Evolutionary conservation across 495 filamentous ascomycete genomes (phyloP).

Genomic region (Aspergillus haitiensis): DNA sequence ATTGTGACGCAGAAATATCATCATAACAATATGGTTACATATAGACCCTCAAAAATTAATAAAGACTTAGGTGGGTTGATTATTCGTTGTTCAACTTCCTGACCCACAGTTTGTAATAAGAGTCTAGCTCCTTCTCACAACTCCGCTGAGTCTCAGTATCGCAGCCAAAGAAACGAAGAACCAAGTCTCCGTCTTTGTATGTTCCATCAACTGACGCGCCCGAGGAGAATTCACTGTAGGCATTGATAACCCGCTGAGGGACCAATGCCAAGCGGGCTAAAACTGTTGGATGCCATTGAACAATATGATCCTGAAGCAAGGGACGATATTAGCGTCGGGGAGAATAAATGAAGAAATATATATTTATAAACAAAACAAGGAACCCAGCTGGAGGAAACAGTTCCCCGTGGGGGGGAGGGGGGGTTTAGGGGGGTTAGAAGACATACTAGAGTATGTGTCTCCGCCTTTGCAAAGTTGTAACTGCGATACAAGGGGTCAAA

Average conservation of each 20-base stretch:
- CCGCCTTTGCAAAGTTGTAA: slow-evolving; percentile 95
- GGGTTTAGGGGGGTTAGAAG: not conserved
- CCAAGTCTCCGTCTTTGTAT: slow-evolving; percentile 78
- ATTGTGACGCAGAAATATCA: not conserved
- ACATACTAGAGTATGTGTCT: slow-evolving; percentile 85
- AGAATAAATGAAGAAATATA: not conserved
- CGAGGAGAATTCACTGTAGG: slow-evolving; percentile 60
- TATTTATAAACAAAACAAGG: not conserved
- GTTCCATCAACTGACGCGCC: slow-evolving; percentile 46
- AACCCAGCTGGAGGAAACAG: not conserved
- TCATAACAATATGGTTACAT: not conserved
- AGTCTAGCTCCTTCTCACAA: slow-evolving; percentile 70
- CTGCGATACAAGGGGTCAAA: slow-evolving; percentile 89
- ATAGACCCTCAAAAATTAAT: not conserved
- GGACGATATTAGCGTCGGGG: not conserved
- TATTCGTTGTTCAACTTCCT: slow-evolving; percentile 33
- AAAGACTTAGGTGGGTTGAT: not conserved
- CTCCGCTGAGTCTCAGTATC: slow-evolving; percentile 51
- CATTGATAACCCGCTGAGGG: slow-evolving; percentile 77
- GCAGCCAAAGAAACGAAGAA: slow-evolving; percentile 74
- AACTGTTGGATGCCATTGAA: slow-evolving; percentile 99
- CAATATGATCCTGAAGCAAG: slow-evolving; percentile 71
- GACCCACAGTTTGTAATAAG: slow-evolving; percentile 52
- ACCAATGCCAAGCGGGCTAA: slow-evolving; percentile 83
- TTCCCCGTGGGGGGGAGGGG: not conserved